Conservation (phyloP, 441 rosid species). For the Brassica hybrid region DNA sequence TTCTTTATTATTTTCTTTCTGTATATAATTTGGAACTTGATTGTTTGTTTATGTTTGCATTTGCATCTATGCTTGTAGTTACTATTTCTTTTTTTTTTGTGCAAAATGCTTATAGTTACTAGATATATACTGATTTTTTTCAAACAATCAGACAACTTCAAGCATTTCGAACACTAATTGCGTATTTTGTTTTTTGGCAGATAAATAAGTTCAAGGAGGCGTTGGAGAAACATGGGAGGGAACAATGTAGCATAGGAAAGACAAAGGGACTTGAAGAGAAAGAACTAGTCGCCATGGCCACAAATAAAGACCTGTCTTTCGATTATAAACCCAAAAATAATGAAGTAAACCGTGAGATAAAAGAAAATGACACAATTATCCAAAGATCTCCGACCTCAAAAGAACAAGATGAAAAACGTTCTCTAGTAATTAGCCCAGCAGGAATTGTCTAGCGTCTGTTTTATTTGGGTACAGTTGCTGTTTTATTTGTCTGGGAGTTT, state of each 20-base stretch:
- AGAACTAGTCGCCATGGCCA: constrained; percentile 71
- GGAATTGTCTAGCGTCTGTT: background rate
- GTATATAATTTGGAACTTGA: background rate
- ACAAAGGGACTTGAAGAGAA: constrained; percentile 80
- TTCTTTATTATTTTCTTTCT: background rate
- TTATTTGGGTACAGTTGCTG: background rate
- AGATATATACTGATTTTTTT: background rate
- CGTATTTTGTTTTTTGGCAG: constrained; percentile 43
- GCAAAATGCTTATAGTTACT: background rate
- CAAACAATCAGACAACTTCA: too few species aligned
- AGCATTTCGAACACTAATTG: background rate
- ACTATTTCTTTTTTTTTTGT: background rate
- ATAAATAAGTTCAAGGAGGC: constrained; percentile 85
- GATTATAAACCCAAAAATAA: constrained; percentile 50
- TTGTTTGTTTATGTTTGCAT: background rate
- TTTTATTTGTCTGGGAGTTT: background rate
- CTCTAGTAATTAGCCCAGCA: background rate
- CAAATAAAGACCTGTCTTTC: constrained; percentile 69
- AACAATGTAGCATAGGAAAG: constrained; percentile 70
- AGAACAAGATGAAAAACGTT: background rate
- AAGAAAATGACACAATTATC: background rate
- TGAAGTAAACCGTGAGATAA: background rate
- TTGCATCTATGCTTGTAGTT: background rate
- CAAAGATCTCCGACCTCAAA: background rate
- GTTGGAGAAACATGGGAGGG: constrained; percentile 69